phyloP scores from a whole-genome alignment of 495 filamentous ascomycete species.

The Aspergillus haitiensis region DNA sequence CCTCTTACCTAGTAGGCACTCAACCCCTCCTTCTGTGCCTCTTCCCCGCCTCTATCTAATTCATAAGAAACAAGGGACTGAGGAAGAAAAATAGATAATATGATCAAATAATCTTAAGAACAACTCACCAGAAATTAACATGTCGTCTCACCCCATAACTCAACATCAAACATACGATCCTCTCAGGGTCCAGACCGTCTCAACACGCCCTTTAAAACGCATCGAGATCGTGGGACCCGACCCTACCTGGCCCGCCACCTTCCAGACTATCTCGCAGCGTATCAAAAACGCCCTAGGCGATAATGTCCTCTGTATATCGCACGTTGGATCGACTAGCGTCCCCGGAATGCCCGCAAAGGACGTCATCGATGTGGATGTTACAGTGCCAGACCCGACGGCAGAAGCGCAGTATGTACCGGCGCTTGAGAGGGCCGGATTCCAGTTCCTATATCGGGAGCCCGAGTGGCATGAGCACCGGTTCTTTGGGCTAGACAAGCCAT shows the following conservation, averaged over 20 bases:
- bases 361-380: conserved; percentile 52
- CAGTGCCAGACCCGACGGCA: conserved; percentile 35
- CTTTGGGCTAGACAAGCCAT: conserved; percentile 32
- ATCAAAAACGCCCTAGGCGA: conserved; percentile 36
- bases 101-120: background rate
- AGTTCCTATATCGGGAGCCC: conserved; percentile 47
- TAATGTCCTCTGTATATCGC: conserved; percentile 30
- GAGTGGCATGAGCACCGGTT: conserved; percentile 50
- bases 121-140: background rate
- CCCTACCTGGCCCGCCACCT: conserved; percentile 43
- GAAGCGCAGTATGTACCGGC: conserved; percentile 45
- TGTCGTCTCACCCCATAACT: conserved; percentile 15
- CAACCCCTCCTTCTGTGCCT: no score
- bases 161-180: conserved; percentile 12
- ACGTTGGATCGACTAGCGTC: conserved; percentile 54
- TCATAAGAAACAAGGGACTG: no score
- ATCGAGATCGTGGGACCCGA: conserved; percentile 45
- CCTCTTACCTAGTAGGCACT: no score
- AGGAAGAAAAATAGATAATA: no score
- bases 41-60: no score
- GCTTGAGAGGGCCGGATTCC: conserved; percentile 45
- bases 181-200: conserved; percentile 3
- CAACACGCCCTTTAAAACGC: conserved; percentile 15
- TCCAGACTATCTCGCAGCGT: conserved; percentile 29
- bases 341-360: conserved; percentile 49